Evolutionary conservation across 345 rosid species (phyloP).

Genomic region (Cardamine occulta): DNA sequence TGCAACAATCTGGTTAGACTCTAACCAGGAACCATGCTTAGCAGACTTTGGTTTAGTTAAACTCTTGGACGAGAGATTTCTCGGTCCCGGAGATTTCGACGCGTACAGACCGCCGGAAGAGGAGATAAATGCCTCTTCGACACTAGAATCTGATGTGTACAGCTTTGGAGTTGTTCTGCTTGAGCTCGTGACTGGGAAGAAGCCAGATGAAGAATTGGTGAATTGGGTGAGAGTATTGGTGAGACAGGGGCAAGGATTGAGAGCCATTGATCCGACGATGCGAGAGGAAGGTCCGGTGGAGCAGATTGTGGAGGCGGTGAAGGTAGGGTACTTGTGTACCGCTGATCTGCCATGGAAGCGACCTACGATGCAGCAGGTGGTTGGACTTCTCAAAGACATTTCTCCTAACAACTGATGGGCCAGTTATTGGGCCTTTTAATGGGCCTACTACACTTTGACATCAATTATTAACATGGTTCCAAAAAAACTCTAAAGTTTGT

Average conservation of each 20-base stretch:
- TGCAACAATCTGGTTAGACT: conserved; percentile 76
- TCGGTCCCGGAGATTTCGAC: conserved; percentile 51
- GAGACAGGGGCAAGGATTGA: conserved; percentile 57
- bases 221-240: conserved; percentile 81
- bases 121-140: conserved; percentile 45
- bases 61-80: conserved; percentile 66
- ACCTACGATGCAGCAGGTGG: conserved; percentile 92
- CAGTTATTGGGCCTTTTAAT: neutral
- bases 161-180: conserved; percentile 86
- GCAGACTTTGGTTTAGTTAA: conserved; percentile 84
- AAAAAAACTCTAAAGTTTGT: neutral
- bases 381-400: conserved; percentile 91
- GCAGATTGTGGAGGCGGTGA: conserved; percentile 78
- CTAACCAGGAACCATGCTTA: conserved; percentile 74
- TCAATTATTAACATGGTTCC: conserved; percentile 13
- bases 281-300: conserved; percentile 51
- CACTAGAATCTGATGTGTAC: conserved; percentile 81
- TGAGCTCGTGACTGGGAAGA: conserved; percentile 82
- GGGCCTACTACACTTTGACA: conserved; percentile 11
- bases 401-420: conserved; percentile 20
- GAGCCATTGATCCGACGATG: conserved; percentile 69
- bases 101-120: conserved; percentile 72
- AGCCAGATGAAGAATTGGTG: conserved; percentile 63
- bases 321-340: conserved; percentile 88
- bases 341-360: conserved; percentile 84